phyloP scores from a whole-genome alignment of 2,329 filamentous ascomycete genomes.

The Talaromyces rugulosus region DNA sequence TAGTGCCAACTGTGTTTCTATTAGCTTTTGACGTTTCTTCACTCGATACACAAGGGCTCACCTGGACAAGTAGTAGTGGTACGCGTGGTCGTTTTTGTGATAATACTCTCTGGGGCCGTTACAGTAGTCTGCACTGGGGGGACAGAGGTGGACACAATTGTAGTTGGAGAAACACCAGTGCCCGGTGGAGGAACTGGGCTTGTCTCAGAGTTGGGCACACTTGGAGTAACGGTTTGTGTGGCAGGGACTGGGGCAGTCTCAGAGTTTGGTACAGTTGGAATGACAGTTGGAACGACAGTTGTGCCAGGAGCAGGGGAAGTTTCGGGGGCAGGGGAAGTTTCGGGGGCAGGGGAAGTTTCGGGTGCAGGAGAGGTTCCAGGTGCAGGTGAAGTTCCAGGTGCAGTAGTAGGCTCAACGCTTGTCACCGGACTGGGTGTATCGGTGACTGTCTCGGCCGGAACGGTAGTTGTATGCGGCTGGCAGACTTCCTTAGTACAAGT shows the following conservation, averaged over 20 bases:
- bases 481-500: slow-evolving; percentile 13
- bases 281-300: not conserved
- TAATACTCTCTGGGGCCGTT: not conserved
- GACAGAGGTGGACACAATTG: not conserved
- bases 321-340: not conserved
- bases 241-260: not conserved
- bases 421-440: not conserved
- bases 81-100: not conserved
- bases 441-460: slow-evolving; percentile 3
- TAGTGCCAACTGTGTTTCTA: slow-evolving; percentile 7
- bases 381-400: not conserved
- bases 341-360: not conserved
- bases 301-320: not conserved
- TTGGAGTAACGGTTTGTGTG: not conserved
- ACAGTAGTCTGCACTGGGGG: not conserved
- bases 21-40: not conserved
- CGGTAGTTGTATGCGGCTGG: slow-evolving; percentile 6
- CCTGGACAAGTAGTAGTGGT: slow-evolving; percentile 9
- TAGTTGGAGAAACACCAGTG: not conserved
- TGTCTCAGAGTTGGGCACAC: not conserved
- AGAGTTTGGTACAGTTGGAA: not conserved
- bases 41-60: not conserved
- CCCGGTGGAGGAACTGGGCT: not conserved
- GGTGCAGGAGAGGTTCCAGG: not conserved
- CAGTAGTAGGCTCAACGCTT: not conserved